These are phyloP conservation scores for Hypoxylon sp. DNA, from an alignment of 2,329 filamentous ascomycete species.

Conservation along the genomic window DNA sequence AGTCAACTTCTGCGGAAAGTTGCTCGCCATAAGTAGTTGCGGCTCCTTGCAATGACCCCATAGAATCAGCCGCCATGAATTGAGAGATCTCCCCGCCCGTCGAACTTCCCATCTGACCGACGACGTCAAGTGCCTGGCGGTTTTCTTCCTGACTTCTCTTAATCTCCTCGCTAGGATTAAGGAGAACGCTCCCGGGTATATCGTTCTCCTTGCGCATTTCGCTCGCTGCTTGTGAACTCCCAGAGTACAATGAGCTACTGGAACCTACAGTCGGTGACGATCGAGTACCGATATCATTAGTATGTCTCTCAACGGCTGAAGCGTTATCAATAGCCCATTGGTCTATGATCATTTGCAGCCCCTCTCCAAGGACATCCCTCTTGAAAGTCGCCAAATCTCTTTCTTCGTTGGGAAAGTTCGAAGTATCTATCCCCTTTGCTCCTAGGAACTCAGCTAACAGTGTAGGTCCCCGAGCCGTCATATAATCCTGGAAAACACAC, in stretches of 20 bases:
- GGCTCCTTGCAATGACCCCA: too few species aligned
- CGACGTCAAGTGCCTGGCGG: background rate
- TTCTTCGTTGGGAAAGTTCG: slow-evolving; percentile 29
- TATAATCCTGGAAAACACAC: slow-evolving; percentile 34
- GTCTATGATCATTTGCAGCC: slow-evolving; percentile 33
- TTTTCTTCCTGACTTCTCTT: slow-evolving; percentile 1
- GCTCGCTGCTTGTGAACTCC: background rate
- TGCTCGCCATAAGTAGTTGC: too few species aligned
- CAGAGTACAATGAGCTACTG: slow-evolving; percentile 20
- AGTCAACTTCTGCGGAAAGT: too few species aligned
- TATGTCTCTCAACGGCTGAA: slow-evolving; percentile 7
- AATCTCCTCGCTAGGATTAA: background rate
- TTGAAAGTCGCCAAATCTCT: slow-evolving; percentile 31
- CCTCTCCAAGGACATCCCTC: slow-evolving; percentile 27
- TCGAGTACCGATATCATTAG: slow-evolving; percentile 18
- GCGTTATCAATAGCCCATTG: slow-evolving; percentile 32
- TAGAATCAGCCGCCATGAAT: background rate
- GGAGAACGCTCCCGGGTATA: background rate
- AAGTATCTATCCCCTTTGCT: slow-evolving; percentile 23
- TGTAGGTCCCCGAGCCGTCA: slow-evolving; percentile 26
- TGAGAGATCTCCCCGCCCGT: background rate
- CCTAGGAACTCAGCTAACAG: slow-evolving; percentile 29
- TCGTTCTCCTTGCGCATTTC: background rate
- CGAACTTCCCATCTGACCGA: background rate
- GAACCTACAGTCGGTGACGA: slow-evolving; percentile 28